These are phyloP conservation scores for Syzygium syzygioides DNA, from an alignment of 441 rosid species.

Conservation along the genomic window DNA sequence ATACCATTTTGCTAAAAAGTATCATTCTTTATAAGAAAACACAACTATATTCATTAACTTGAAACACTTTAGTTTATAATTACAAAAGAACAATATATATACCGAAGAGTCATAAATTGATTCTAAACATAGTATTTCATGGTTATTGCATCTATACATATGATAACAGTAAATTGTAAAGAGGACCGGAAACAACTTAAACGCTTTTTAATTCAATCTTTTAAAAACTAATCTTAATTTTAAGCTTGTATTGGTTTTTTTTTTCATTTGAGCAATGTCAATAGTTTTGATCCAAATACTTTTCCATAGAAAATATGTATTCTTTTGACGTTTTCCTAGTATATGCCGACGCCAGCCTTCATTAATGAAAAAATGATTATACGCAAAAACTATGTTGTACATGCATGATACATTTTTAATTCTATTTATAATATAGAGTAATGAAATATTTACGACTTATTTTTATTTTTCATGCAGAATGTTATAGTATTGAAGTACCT, in stretches of 20 bases:
- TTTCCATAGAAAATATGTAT: background rate
- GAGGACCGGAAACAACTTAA: background rate
- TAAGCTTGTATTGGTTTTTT: background rate
- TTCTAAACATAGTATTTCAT: background rate
- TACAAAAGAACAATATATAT: background rate
- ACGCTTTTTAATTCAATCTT: background rate
- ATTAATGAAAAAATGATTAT: background rate
- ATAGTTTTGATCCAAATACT: background rate
- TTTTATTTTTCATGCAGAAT: background rate
- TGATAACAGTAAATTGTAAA: background rate
- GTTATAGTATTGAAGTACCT: background rate
- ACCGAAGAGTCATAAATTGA: background rate
- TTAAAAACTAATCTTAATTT: background rate
- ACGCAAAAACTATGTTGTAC: background rate
- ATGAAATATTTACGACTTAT: background rate
- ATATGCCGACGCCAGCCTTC: background rate
- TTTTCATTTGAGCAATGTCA: background rate
- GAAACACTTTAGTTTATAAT: background rate
- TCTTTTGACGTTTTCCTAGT: background rate
- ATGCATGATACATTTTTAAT: background rate
- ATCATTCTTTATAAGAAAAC: background rate
- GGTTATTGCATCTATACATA: background rate
- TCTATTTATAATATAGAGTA: background rate
- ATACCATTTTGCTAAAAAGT: too few relatives aligned
- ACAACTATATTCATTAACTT: background rate